A percentile compares a stretch with the other conserved stretches of the same genome.
Evolutionary conservation across 768 basidiomycete species (phyloP).

Genomic region (Leccinum subgranulosum): DNA sequence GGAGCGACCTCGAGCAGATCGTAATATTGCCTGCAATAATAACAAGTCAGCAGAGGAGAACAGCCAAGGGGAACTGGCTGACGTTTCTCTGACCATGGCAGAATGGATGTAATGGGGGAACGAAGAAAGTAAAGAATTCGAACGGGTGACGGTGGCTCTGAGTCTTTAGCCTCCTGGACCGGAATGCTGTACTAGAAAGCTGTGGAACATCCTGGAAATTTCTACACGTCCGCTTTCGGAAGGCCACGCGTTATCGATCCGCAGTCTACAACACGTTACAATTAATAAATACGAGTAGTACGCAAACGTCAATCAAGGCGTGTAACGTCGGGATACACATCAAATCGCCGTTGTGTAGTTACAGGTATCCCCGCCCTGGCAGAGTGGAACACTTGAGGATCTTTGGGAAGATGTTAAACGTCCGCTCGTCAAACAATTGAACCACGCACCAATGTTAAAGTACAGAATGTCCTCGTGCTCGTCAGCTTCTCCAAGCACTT

Average conservation of each 20-base stretch:
- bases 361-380: slow-evolving; percentile 87
- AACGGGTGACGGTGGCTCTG: slow-evolving; percentile 3
- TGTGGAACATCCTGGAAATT: slow-evolving; percentile 35
- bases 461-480: slow-evolving; percentile 79
- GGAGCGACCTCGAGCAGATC: slow-evolving; percentile 86
- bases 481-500: slow-evolving; percentile 66
- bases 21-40: slow-evolving; percentile 71
- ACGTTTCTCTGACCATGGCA: slow-evolving; percentile 73
- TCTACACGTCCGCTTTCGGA: slow-evolving; percentile 23
- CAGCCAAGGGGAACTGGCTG: neutral
- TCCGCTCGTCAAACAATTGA: neutral
- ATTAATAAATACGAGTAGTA: neutral
- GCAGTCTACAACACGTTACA: neutral
- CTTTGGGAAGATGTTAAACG: slow-evolving; percentile 37
- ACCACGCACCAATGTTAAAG: slow-evolving; percentile 71
- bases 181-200: slow-evolving; percentile 32
- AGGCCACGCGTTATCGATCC: neutral
- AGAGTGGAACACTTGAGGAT: slow-evolving; percentile 58
- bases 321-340: slow-evolving; percentile 79
- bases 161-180: slow-evolving; percentile 24
- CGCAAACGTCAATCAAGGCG: neutral
- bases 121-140: slow-evolving; percentile 12
- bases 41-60: neutral
- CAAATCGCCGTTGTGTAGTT: slow-evolving; percentile 87
- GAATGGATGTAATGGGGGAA: slow-evolving; percentile 7